These are phyloP conservation scores for Fagopyrum esculentum DNA, from an alignment of 148 eudicot genomes.

Conservation along the genomic window DNA sequence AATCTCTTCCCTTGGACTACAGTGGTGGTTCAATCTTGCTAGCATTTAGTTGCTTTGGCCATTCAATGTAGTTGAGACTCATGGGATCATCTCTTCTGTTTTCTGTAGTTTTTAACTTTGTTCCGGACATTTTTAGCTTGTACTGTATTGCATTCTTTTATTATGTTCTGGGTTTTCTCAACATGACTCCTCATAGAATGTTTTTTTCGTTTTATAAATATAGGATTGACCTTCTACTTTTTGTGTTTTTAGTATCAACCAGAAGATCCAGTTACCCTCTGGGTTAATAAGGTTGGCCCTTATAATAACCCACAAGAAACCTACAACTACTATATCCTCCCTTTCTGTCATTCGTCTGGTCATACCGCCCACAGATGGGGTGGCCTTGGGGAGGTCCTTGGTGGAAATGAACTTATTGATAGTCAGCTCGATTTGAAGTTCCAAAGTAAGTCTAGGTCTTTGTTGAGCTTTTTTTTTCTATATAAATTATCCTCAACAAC, in stretches of 20 bases:
- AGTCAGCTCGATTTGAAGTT: constrained; percentile 72
- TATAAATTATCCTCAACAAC: not conserved
- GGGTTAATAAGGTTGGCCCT: constrained; percentile 99
- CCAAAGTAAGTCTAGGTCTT: constrained; percentile 37
- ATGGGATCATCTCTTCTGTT: too few species aligned
- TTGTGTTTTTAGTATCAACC: constrained; percentile 45
- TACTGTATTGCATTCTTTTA: not conserved
- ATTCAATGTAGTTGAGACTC: too few species aligned
- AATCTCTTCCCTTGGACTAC: too few species aligned
- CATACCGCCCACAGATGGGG: constrained; percentile 83
- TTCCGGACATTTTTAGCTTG: not conserved
- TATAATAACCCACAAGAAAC: constrained; percentile 97
- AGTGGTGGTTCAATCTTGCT: too few species aligned
- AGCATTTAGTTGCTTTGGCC: too few species aligned
- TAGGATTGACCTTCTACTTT: not conserved
- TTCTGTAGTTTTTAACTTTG: too few species aligned
- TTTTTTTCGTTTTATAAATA: not conserved
- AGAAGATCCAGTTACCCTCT: constrained; percentile 69
- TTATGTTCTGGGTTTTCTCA: too few species aligned
- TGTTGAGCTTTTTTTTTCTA: not conserved
- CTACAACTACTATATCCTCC: constrained; percentile 89
- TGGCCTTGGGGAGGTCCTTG: constrained; percentile 96
- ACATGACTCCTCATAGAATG: too few species aligned
- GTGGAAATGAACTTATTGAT: constrained; percentile 97
- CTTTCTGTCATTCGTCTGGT: constrained; percentile 70